Evolutionary conservation across 2,329 filamentous ascomycete genomes (phyloP), one percentile per base, ranked within the genome.

Genomic region (Chrysosporium keratinophilum): DNA sequence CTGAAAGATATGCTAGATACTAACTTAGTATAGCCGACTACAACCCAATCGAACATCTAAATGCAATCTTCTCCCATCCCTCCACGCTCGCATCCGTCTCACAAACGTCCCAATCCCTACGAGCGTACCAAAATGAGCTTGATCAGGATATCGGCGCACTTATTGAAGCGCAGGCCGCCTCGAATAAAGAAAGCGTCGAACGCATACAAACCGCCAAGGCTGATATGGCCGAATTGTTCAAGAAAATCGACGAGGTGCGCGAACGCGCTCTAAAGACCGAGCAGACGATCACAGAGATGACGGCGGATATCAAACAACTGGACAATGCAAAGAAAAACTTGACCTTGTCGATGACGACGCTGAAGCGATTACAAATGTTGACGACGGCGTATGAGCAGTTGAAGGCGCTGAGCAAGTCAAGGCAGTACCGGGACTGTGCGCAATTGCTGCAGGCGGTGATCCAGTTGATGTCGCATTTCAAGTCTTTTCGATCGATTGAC

Each of bases 341-440:
- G 57, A 96, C 93, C 9, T 78, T 95, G 52, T 96, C 89, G 60
- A 98, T 98, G 93, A 98, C 93, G 42, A 91, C 91, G 19, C 76
- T 98, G 64, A 98, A 98, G 75, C 80, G 93, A 45, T 78, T 98
- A 62, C 93, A 98, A 76, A 98, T 98, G 93, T 75, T 98, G 66
- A 97, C 93, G 4, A 97, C 93, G 2, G 93, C 93, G n/a, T 98
- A 97, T 71, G 93, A 97, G 67, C 93, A 98, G 73, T 77, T 98
- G 55, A 81, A 87, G 55, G 87, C 83, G 2, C 76, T 96, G 60
- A 85, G 87, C 60, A 87, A 87, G 70, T 85, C 86, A 35, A 78
- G 91, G 54, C 93, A 98, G 69, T 98, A 98, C 69, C 79, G 88
- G 59, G 93, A 98, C 68, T 97, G 93, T 66, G 90, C 91, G 14